Evolutionary conservation across 352 stramenopile species (phyloP).

Genomic region (Phytophthora boehmeriae): DNA sequence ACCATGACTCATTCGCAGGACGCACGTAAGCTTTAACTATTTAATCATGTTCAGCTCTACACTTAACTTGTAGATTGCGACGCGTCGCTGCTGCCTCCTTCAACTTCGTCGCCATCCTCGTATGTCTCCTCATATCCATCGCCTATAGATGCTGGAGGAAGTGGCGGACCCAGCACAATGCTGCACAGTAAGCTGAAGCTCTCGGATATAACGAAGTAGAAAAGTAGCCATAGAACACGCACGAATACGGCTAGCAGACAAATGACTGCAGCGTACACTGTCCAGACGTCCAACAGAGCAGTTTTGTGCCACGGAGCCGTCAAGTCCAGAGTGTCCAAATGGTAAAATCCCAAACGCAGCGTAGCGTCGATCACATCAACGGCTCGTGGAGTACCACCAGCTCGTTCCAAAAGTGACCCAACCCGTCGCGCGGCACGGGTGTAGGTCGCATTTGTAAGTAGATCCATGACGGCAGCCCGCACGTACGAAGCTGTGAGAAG

Average conservation of each 20-base stretch:
- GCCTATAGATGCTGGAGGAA: conserved; percentile 22
- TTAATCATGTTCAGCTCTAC: neutral
- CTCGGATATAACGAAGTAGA: conserved; percentile 66
- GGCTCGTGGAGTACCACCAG: conserved; percentile 63
- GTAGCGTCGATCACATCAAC: conserved; percentile 74
- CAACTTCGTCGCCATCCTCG: conserved; percentile 20
- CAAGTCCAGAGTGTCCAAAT: conserved; percentile 76
- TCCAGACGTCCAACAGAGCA: conserved; percentile 81
- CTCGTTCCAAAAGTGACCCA: conserved; percentile 57
- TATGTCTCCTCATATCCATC: conserved; percentile 33
- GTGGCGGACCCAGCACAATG: conserved; percentile 47
- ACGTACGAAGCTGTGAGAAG: conserved; percentile 58
- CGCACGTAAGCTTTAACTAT: conserved; percentile 16
- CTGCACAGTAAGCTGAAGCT: conserved; percentile 42
- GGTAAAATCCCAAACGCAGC: conserved; percentile 58
- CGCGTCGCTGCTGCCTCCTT: conserved; percentile 18
- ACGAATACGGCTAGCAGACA: conserved; percentile 69
- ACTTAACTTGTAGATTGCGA: conserved; percentile 21
- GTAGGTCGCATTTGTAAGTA: conserved; percentile 64
- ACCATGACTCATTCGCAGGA: conserved; percentile 26
- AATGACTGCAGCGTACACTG: conserved; percentile 72
- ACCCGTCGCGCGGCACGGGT: conserved; percentile 48
- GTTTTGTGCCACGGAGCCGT: conserved; percentile 78
- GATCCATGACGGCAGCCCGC: conserved; percentile 47
- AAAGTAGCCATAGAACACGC: conserved; percentile 68